Evolutionary conservation across 371 early-diverging fungal genomes (phyloP).

Genomic region (Apophysomyces trapeziformis): DNA sequence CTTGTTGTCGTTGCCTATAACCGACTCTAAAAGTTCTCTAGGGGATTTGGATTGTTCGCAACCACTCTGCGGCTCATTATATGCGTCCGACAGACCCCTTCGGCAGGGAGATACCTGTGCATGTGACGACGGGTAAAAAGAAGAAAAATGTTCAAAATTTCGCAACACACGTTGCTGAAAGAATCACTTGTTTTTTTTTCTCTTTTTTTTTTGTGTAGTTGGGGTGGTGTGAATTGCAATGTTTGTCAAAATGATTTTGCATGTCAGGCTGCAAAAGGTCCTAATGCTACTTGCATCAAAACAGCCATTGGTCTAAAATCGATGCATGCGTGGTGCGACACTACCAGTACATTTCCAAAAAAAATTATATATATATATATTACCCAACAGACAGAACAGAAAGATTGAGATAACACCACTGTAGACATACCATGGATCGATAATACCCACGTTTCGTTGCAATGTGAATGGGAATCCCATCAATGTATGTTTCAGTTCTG

Average conservation of each 20-base stretch:
- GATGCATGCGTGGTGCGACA: slow-evolving; percentile 57
- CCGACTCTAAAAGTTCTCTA: neutral
- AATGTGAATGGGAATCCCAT: slow-evolving; percentile 47
- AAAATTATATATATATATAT: too few species aligned
- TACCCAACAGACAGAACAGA: neutral
- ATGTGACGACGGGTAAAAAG: slow-evolving; percentile 47
- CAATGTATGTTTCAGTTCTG: slow-evolving; percentile 61
- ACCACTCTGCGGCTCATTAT: slow-evolving; percentile 51
- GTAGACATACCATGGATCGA: slow-evolving; percentile 59
- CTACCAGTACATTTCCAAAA: slow-evolving; percentile 39
- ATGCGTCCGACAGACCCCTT: slow-evolving; percentile 32
- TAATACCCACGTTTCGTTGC: slow-evolving; percentile 50
- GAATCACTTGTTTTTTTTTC: neutral
- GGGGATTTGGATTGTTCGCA: slow-evolving; percentile 45
- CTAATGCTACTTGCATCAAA: slow-evolving; percentile 47
- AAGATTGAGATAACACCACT: neutral
- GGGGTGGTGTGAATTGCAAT: slow-evolving; percentile 56
- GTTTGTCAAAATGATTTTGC: slow-evolving; percentile 46
- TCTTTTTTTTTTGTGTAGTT: slow-evolving; percentile 31
- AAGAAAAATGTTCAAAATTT: neutral
- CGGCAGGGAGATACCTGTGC: slow-evolving; percentile 38
- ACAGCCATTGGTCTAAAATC: slow-evolving; percentile 52
- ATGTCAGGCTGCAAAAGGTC: slow-evolving; percentile 41
- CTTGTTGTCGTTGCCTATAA: neutral
- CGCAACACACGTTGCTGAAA: neutral